Base-by-base conservation (phyloP, 2,329 filamentous ascomycete genomes). In the Daldinia sp. region DNA sequence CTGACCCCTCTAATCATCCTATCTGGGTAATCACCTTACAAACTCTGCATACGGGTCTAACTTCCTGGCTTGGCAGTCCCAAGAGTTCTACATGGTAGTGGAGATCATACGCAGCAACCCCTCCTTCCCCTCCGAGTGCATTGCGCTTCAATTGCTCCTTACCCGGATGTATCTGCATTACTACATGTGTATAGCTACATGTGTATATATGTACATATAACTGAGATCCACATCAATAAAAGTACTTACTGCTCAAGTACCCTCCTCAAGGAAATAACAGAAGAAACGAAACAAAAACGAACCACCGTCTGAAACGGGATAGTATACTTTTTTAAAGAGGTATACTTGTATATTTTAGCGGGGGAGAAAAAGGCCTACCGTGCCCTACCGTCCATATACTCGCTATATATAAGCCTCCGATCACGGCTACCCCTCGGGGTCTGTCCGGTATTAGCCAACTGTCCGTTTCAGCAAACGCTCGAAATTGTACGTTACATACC, bases 81-180 rank as follows among this genome's bases (percentile, higher is more conserved):
- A 64, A 61, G 60, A 53, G 56, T 63, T 51, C n/a, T 37, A n/a
- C n/a, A n/a, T n/a, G n/a, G n/a, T n/a, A 55, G 64, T 67, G 64
- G 64, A 67, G 54, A 59, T 52, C 54, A 57, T 47, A 57, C 51
- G 43, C 50, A 43, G 39, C 54, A 37, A 64, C 61, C 61, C 58
- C 61, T 61, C 64, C 55, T 65, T 62, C 60, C 61, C 50, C 60
- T 67, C 58, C 50, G 27, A 34, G 23, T 34, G 17, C 29, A 50
- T 50, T 37, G n/a, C n/a, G n/a, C n/a, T n/a, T n/a, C n/a, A n/a
- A n/a, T n/a, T 47, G 39, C 29, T 25, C 56, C 56, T 10, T 29
- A 37, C 17, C 35, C 35, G 43, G 43, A 34, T 34, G 29, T 50
- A 50, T 34, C 27, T 50, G 29, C 47, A 50, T 59, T 34, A 50